Conservation (phyloP, 2,329 filamentous ascomycete species). For the Cercospora sp. region DNA sequence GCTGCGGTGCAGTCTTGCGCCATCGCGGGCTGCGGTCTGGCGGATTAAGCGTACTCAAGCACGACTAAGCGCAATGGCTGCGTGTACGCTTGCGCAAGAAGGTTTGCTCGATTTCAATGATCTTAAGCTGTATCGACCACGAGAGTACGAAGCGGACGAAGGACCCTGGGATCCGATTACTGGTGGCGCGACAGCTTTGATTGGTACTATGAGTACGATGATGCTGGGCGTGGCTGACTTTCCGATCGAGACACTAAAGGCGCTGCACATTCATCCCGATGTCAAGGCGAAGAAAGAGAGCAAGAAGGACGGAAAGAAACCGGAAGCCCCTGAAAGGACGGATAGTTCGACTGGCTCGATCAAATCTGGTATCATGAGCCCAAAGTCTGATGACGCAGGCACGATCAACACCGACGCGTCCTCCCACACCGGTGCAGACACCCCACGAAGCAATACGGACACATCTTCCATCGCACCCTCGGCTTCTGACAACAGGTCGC, state of each 20-base stretch:
- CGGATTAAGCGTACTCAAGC: constrained; percentile 67
- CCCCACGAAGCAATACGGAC: constrained; percentile 20
- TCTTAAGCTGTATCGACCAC: constrained; percentile 64
- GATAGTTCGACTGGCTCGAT: constrained; percentile 14
- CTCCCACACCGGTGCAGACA: constrained; percentile 17
- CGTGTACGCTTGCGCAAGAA: constrained; percentile 65
- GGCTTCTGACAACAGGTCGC: constrained; percentile 25
- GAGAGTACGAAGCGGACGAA: constrained; percentile 74
- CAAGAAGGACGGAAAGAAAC: constrained; percentile 28
- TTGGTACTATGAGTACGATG: constrained; percentile 80
- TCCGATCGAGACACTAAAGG: constrained; percentile 56
- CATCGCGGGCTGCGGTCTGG: constrained; percentile 72
- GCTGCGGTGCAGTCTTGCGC: constrained; percentile 69
- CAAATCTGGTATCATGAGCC: constrained; percentile 18
- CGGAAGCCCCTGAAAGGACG: constrained; percentile 14
- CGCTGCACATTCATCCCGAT: constrained; percentile 47
- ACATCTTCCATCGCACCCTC: constrained; percentile 14
- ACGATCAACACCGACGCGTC: constrained; percentile 3
- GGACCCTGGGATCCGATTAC: constrained; percentile 78
- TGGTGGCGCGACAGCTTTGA: constrained; percentile 71
- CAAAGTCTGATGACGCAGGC: constrained; percentile 11
- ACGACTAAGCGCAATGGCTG: constrained; percentile 70
- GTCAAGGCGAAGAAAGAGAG: constrained; percentile 27
- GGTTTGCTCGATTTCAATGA: constrained; percentile 67
- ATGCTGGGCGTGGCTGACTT: constrained; percentile 79